A percentile compares a stretch with the other conserved stretches of the same genome.
phyloP scores from a whole-genome alignment of 768 basidiomycete genomes.

The Fomitopsis serialis region DNA sequence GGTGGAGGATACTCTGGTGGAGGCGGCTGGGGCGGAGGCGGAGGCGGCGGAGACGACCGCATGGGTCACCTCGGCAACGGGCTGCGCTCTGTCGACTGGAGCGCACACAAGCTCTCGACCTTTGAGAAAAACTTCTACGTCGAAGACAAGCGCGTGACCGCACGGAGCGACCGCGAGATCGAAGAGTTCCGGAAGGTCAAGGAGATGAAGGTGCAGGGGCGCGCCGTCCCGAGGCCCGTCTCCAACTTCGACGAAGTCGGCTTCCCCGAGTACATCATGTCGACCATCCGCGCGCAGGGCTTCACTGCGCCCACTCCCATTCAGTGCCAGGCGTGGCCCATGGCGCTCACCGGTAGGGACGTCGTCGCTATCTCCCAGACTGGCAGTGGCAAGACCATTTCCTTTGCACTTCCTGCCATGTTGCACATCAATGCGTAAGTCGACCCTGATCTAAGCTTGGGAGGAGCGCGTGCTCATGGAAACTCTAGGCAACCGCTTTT shows the following conservation, averaged over 20 bases:
- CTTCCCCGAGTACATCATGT: constrained; percentile 95
- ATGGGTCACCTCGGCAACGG: constrained; percentile 82
- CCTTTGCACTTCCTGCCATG: constrained; percentile 98
- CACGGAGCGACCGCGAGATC: constrained; percentile 78
- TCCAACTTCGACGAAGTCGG: constrained; percentile 90
- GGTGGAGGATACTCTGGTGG: constrained; percentile 39
- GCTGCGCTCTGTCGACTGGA: constrained; percentile 85
- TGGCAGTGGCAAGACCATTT: constrained; percentile 97
- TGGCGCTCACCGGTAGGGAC: constrained; percentile 93
- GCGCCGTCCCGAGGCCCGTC: constrained; percentile 83
- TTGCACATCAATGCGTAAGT: constrained; percentile 98
- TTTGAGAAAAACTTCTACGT: constrained; percentile 99
- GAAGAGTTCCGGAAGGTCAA: constrained; percentile 80
- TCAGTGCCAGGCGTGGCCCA: constrained; percentile 99
- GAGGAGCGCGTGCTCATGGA: neutral
- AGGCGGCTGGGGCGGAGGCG: constrained; percentile 46
- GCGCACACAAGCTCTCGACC: constrained; percentile 58
- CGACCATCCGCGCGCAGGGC: constrained; percentile 90
- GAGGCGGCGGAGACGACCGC: constrained; percentile 57
- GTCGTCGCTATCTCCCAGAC: constrained; percentile 97
- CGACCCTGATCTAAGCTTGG: constrained; percentile 7
- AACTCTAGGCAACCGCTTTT: constrained; percentile 79
- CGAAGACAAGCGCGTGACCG: constrained; percentile 81
- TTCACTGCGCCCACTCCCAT: constrained; percentile 90
- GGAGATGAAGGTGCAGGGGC: constrained; percentile 93